Percentiles rank a stretch among this genome's conserved stretches.
Evolutionary conservation across 2,329 filamentous ascomycete genomes (phyloP).

Genomic region (Corynespora cassiicola): DNA sequence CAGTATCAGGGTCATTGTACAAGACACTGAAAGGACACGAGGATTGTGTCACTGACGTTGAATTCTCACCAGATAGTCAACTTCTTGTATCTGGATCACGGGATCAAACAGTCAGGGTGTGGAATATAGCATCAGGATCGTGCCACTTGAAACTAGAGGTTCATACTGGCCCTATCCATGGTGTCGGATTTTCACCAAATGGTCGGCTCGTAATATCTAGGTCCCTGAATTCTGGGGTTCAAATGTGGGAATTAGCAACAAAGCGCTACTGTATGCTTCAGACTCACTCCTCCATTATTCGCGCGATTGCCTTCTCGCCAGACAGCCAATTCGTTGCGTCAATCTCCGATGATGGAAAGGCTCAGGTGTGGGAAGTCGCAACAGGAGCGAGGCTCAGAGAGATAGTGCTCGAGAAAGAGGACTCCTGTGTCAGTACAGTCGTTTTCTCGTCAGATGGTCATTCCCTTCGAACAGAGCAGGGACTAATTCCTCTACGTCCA

Average conservation of each 20-base stretch:
- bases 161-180: no score
- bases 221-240: no score
- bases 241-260: constrained; percentile 93
- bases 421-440: constrained; percentile 11
- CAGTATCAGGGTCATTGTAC: no score
- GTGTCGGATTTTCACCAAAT: no score
- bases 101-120: no score
- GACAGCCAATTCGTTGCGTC: constrained; percentile 18
- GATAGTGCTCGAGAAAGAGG: constrained; percentile 11
- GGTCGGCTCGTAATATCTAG: no score
- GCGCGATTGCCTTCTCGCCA: constrained; percentile 19
- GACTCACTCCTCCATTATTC: constrained; percentile 33
- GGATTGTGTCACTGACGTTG: no score
- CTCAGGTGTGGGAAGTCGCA: constrained; percentile 17
- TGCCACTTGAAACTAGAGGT: no score
- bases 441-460: constrained; percentile 20
- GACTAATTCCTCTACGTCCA: constrained; percentile 4
- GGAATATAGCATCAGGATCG: no score
- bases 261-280: constrained; percentile 87
- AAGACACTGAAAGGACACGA: no score
- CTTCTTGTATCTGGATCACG: no score
- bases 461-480: constrained; percentile 7
- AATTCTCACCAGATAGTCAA: no score
- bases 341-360: constrained; percentile 17
- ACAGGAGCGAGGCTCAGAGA: constrained; percentile 7